These are phyloP conservation scores for Colletotrichum sp. DNA, from an alignment of 2,329 filamentous ascomycete genomes.

Conservation along the genomic window DNA sequence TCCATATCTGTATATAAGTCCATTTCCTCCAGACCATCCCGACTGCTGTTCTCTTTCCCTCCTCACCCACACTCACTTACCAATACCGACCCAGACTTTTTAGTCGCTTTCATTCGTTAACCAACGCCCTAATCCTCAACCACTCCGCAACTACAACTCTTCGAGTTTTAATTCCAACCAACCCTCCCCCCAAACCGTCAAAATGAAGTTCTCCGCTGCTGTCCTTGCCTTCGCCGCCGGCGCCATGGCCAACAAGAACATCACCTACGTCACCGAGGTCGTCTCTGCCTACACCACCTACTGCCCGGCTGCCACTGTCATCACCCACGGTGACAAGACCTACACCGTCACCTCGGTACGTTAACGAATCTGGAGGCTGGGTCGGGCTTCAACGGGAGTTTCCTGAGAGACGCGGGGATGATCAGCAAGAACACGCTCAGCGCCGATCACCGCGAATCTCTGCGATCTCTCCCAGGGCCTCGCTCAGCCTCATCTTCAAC, in stretches of 20 bases:
- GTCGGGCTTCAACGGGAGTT: conserved; percentile 20
- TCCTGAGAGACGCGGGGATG: neutral
- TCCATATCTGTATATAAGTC: conserved; percentile 53
- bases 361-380: neutral
- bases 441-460: neutral
- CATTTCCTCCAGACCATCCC: conserved; percentile 41
- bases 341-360: conserved; percentile 64
- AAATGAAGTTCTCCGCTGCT: conserved; percentile 69
- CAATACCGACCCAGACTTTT: conserved; percentile 54
- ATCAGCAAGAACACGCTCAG: neutral
- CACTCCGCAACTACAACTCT: conserved; percentile 32
- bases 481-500: neutral
- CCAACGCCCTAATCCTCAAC: conserved; percentile 34
- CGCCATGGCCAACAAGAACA: conserved; percentile 47
- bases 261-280: conserved; percentile 68
- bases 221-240: conserved; percentile 58
- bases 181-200: conserved; percentile 53
- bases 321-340: conserved; percentile 69
- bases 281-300: conserved; percentile 72
- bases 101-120: conserved; percentile 66
- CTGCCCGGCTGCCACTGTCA: conserved; percentile 71
- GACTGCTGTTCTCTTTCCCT: conserved; percentile 37
- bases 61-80: conserved; percentile 56
- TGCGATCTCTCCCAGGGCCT: neutral
- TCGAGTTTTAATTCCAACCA: conserved; percentile 32